Evolutionary conservation across 306 rosid genomes (phyloP).

Genomic region (Cicer yamashitae): DNA sequence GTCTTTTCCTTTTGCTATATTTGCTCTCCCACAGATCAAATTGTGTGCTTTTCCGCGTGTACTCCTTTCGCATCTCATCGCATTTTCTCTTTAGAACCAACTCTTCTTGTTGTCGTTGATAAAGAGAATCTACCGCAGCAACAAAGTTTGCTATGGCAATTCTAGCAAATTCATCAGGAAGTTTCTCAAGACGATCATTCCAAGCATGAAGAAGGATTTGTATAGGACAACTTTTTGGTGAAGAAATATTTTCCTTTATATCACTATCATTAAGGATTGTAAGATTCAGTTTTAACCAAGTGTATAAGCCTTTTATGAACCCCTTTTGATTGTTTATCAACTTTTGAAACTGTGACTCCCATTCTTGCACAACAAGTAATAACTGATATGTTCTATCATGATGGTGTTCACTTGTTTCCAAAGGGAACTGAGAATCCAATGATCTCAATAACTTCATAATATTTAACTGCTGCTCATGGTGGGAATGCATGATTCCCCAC

Average conservation of each 20-base stretch:
- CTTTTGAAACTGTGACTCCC: slow-evolving; percentile 71
- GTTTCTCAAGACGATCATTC: slow-evolving; percentile 75
- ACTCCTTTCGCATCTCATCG: slow-evolving; percentile 74
- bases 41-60: slow-evolving; percentile 60
- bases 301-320: slow-evolving; percentile 68
- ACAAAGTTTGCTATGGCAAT: slow-evolving; percentile 67
- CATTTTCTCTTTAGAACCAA: slow-evolving; percentile 65
- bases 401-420: slow-evolving; percentile 84
- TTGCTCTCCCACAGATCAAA: slow-evolving; percentile 75
- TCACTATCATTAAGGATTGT: not conserved
- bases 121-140: slow-evolving; percentile 63
- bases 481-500: slow-evolving; percentile 33
- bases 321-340: slow-evolving; percentile 67
- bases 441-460: slow-evolving; percentile 47
- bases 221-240: slow-evolving; percentile 56
- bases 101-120: slow-evolving; percentile 68
- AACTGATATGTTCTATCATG: slow-evolving; percentile 78
- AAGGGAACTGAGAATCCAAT: slow-evolving; percentile 74
- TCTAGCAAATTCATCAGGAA: slow-evolving; percentile 70
- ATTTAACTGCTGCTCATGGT: slow-evolving; percentile 61
- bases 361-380: slow-evolving; percentile 63
- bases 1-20: slow-evolving; percentile 58
- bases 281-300: slow-evolving; percentile 62
- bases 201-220: slow-evolving; percentile 67
- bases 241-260: slow-evolving; percentile 2